phyloP scores from a whole-genome alignment of 257 asterid genomes.

The Ilex asprella region DNA sequence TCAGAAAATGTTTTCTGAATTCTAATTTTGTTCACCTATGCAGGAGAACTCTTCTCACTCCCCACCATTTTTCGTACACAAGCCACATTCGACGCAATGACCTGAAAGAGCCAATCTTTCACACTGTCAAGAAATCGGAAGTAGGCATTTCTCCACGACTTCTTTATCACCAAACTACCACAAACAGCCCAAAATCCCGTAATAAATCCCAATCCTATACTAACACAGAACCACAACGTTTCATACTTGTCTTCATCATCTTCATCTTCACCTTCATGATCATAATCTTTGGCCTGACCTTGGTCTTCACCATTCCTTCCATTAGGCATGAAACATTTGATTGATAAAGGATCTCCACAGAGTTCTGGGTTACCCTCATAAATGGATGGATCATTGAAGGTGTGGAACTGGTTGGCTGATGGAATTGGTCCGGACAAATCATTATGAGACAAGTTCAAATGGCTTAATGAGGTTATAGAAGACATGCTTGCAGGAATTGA shows the following conservation, averaged over 20 bases:
- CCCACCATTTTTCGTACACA: background rate
- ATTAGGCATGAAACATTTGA: background rate
- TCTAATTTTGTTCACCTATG: too few relatives aligned
- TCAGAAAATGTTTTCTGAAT: too few relatives aligned
- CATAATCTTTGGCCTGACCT: background rate
- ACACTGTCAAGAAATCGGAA: slow-evolving; percentile 4
- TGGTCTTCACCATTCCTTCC: background rate
- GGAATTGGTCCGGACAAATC: slow-evolving; percentile 9
- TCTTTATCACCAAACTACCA: slow-evolving; percentile 9
- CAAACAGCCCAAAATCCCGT: slow-evolving; percentile 7
- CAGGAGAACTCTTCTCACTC: too few relatives aligned
- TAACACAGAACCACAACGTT: background rate
- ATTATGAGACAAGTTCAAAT: slow-evolving; percentile 15
- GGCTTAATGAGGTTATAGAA: slow-evolving; percentile 3
- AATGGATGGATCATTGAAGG: slow-evolving; percentile 16
- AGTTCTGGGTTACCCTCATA: slow-evolving; percentile 13
- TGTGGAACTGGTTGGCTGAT: slow-evolving; percentile 1
- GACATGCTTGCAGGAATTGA: slow-evolving; percentile 13
- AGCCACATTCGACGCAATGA: background rate
- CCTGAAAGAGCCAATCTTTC: background rate
- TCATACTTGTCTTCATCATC: too few relatives aligned
- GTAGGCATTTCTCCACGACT: slow-evolving; percentile 1
- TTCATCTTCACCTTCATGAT: background rate
- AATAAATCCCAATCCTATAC: slow-evolving; percentile 3
- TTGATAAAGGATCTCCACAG: slow-evolving; percentile 11